Evolutionary conservation across 305 asterid genomes (phyloP).

Genomic region (Solanum hybrid): DNA sequence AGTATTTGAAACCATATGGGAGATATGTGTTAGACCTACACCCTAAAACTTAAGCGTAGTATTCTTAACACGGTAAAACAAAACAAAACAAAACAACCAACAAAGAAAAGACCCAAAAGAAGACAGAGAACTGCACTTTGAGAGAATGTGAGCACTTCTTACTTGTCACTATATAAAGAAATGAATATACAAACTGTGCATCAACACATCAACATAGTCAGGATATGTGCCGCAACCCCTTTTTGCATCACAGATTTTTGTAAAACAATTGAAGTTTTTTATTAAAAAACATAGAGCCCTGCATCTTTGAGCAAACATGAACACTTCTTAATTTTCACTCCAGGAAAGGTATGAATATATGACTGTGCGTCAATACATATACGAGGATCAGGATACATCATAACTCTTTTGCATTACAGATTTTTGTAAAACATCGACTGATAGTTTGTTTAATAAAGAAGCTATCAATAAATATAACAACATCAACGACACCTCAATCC

Average conservation of each 20-base stretch:
- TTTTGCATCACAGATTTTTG: neutral
- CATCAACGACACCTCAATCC: neutral
- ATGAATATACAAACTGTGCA: neutral
- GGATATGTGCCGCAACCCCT: neutral
- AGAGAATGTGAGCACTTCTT: neutral
- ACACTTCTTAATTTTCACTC: neutral
- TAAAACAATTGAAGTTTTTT: neutral
- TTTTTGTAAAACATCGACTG: neutral
- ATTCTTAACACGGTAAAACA: neutral
- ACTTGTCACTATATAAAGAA: neutral
- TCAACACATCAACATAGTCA: neutral
- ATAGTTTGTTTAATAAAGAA: neutral
- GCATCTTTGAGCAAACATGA: neutral
- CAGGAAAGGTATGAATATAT: neutral
- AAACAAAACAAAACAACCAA: neutral
- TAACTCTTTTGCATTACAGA: neutral
- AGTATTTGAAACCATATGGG: neutral
- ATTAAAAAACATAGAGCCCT: neutral
- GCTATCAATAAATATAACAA: neutral
- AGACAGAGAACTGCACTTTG: neutral
- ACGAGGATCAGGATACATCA: neutral
- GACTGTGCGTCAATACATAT: neutral
- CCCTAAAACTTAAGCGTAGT: neutral
- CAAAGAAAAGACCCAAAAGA: neutral
- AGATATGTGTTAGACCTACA: neutral